Evolutionary conservation across 1,284 basidiomycete species (phyloP).

Genomic region (Pascua sp.): DNA sequence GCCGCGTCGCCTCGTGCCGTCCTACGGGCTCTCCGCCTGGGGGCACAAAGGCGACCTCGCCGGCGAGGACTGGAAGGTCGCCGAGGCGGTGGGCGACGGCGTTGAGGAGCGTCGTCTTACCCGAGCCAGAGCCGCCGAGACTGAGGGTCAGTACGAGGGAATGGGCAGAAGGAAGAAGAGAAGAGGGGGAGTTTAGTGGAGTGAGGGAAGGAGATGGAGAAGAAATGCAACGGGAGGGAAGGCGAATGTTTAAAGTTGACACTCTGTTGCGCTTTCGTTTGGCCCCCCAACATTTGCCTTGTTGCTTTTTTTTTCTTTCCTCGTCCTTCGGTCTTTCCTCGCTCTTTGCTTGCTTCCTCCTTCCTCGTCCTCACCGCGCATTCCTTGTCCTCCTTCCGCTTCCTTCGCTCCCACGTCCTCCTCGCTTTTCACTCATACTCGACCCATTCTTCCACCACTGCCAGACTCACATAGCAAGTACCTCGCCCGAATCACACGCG

Average conservation of each 20-base stretch:
- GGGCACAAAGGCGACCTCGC: constrained; percentile 31
- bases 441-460: background rate
- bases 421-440: no score
- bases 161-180: background rate
- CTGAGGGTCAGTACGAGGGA: constrained; percentile 14
- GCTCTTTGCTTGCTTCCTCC: no score
- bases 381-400: no score
- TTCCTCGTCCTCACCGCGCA: no score
- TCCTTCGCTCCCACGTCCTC: no score
- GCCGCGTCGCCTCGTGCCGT: constrained; percentile 36
- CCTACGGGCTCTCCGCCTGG: constrained; percentile 8
- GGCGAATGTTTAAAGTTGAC: no score
- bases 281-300: no score
- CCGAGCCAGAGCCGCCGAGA: constrained; percentile 46
- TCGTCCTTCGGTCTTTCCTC: no score
- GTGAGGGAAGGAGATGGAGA: background rate
- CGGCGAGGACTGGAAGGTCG: constrained; percentile 41
- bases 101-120: constrained; percentile 51
- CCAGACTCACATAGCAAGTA: constrained; percentile 46
- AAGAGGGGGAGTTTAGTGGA: no score
- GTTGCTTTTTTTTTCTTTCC: no score
- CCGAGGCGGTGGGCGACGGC: constrained; percentile 45
- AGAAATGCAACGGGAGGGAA: no score
- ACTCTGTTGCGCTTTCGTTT: no score
- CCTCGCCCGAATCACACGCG: constrained; percentile 44